Evolutionary conservation across 1,284 basidiomycete genomes (phyloP).

Genomic region (Naganishia cerealis): DNA sequence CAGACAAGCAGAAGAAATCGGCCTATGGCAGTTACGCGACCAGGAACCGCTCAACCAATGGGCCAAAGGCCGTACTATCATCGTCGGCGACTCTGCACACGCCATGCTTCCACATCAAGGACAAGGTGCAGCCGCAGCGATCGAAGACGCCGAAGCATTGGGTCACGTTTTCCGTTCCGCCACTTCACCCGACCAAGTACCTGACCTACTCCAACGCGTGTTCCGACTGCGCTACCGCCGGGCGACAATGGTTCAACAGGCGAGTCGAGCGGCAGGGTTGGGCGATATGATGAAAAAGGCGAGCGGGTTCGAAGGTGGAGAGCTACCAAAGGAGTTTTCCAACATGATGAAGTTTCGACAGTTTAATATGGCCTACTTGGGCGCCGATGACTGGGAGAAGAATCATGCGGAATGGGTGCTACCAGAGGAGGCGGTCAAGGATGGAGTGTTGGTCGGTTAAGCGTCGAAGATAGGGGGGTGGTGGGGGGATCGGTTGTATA

Average conservation of each 20-base stretch:
- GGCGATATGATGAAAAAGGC: slow-evolving; percentile 37
- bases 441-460: slow-evolving; percentile 12
- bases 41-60: slow-evolving; percentile 43
- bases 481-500: too few relatives aligned
- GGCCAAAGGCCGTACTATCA: slow-evolving; percentile 41
- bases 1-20: slow-evolving; percentile 38
- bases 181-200: slow-evolving; percentile 29
- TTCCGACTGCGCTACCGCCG: slow-evolving; percentile 40
- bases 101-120: slow-evolving; percentile 45
- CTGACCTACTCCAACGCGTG: slow-evolving; percentile 35
- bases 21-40: slow-evolving; percentile 48
- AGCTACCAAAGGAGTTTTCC: slow-evolving; percentile 26
- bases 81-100: slow-evolving; percentile 50
- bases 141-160: slow-evolving; percentile 45
- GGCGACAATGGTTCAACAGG: slow-evolving; percentile 41
- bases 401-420: slow-evolving; percentile 34
- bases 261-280: slow-evolving; percentile 36
- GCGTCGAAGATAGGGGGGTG: background rate
- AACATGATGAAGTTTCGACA: slow-evolving; percentile 38
- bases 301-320: slow-evolving; percentile 32
- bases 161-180: slow-evolving; percentile 32
- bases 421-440: slow-evolving; percentile 20
- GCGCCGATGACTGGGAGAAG: slow-evolving; percentile 42
- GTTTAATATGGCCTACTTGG: slow-evolving; percentile 42
- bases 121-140: slow-evolving; percentile 41